Percentiles rank a stretch among this genome's conserved stretches.
phyloP scores from a whole-genome alignment of 2,329 filamentous ascomycete species.

The Pyrenophora teres region DNA sequence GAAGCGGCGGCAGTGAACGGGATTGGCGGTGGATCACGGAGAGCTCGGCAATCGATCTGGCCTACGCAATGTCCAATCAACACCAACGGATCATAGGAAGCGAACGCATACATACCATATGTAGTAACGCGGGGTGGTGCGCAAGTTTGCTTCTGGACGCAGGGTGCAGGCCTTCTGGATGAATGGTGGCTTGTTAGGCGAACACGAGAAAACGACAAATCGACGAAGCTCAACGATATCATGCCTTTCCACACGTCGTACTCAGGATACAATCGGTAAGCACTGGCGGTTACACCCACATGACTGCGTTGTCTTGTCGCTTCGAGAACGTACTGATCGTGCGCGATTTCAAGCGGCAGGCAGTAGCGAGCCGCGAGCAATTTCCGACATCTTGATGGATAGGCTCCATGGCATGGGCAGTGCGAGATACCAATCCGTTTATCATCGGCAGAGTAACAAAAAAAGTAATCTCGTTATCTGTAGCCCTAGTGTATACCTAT shows the following conservation, averaged over 20 bases:
- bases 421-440: neutral
- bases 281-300: neutral
- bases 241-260: neutral
- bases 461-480: neutral
- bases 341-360: neutral
- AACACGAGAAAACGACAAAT: constrained; percentile 13
- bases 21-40: neutral
- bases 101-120: too few species aligned
- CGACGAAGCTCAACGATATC: constrained; percentile 10
- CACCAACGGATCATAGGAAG: neutral
- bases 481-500: constrained; percentile 9
- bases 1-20: neutral
- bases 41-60: neutral
- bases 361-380: neutral
- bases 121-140: neutral
- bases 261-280: neutral
- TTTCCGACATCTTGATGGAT: neutral
- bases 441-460: neutral
- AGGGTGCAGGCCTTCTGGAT: neutral
- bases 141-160: constrained; percentile 2
- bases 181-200: constrained; percentile 13
- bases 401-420: neutral
- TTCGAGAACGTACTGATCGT: neutral
- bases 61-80: neutral
- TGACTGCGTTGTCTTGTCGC: neutral